A percentile compares a stretch with the other conserved stretches of the same genome.
phyloP scores from a whole-genome alignment of 192 early-diverging fungal genomes.

The Dimargaris verticillata region DNA sequence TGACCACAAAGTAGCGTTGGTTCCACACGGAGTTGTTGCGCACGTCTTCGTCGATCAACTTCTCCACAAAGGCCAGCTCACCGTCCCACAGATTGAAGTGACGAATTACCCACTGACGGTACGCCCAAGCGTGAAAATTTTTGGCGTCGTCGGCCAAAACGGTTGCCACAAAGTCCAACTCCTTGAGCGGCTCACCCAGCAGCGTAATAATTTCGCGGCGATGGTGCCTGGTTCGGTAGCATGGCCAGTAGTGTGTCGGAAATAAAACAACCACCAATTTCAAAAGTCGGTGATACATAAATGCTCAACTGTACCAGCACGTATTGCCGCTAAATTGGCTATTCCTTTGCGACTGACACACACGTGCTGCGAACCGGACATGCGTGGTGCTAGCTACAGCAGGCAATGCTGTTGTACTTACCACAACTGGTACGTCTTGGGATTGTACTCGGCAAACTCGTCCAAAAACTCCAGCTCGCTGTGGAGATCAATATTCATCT shows the following conservation, averaged over 20 bases:
- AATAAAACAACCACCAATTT: conserved; percentile 8
- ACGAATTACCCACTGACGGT: conserved; percentile 83
- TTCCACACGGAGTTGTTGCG: conserved; percentile 99
- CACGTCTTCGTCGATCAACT: conserved; percentile 59
- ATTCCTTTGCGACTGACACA: not conserved
- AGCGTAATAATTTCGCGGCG: conserved; percentile 48
- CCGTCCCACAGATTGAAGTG: conserved; percentile 59
- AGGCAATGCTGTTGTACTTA: conserved; percentile 15
- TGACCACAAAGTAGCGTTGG: conserved; percentile 73
- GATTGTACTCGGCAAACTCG: conserved; percentile 47
- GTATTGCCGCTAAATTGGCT: not conserved
- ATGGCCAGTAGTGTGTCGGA: conserved; percentile 4
- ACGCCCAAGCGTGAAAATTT: conserved; percentile 98
- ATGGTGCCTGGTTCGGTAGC: conserved; percentile 47
- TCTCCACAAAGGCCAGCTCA: conserved; percentile 61
- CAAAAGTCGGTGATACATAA: not conserved
- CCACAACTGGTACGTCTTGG: conserved; percentile 96
- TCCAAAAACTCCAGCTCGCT: conserved; percentile 66
- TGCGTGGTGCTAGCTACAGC: not conserved
- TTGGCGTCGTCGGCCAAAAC: conserved; percentile 72
- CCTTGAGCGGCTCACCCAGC: conserved; percentile 17
- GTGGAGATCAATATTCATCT: conserved; percentile 42
- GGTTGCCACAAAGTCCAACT: conserved; percentile 53
- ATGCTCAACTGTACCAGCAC: not conserved
- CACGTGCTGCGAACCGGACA: not conserved